Evolutionary conservation across 2,329 filamentous ascomycete genomes (phyloP).

Genomic region (Neofusicoccum sp.): DNA sequence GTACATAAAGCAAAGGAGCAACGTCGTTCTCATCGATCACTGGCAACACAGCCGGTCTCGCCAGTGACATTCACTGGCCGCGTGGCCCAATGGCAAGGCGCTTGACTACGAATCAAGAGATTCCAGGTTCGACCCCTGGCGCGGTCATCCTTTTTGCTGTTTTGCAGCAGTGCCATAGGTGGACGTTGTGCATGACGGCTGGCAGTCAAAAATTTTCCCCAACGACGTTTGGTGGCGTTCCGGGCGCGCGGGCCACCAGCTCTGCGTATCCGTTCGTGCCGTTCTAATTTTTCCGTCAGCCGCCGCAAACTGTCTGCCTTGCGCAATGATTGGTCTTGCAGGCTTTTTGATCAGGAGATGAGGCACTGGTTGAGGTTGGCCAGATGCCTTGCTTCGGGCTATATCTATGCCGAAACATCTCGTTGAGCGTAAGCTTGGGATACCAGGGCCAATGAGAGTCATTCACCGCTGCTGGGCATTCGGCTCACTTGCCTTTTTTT

Average conservation of each 20-base stretch:
- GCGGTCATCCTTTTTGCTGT: conserved; percentile 16
- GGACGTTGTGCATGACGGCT: neutral
- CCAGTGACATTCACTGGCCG: conserved; percentile 1
- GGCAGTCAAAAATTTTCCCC: neutral
- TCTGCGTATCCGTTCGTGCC: too few relatives aligned
- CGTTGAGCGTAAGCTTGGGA: too few relatives aligned
- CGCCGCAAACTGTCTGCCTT: too few relatives aligned
- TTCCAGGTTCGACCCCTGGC: conserved; percentile 32
- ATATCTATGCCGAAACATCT: too few relatives aligned
- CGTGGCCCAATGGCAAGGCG: conserved; percentile 50
- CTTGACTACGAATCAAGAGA: conserved; percentile 50
- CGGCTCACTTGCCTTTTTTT: too few relatives aligned
- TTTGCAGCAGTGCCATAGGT: neutral
- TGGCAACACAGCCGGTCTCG: neutral
- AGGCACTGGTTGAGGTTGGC: too few relatives aligned
- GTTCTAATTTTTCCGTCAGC: too few relatives aligned
- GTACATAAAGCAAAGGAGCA: neutral
- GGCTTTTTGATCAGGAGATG: too few relatives aligned
- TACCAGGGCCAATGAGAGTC: too few relatives aligned
- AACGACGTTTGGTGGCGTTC: neutral
- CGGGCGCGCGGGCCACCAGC: neutral
- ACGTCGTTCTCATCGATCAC: neutral
- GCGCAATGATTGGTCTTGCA: too few relatives aligned
- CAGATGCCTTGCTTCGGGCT: too few relatives aligned
- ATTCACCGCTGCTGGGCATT: too few relatives aligned